phyloP scores from a whole-genome alignment of 768 basidiomycete genomes.

The Lactarius sp. region DNA sequence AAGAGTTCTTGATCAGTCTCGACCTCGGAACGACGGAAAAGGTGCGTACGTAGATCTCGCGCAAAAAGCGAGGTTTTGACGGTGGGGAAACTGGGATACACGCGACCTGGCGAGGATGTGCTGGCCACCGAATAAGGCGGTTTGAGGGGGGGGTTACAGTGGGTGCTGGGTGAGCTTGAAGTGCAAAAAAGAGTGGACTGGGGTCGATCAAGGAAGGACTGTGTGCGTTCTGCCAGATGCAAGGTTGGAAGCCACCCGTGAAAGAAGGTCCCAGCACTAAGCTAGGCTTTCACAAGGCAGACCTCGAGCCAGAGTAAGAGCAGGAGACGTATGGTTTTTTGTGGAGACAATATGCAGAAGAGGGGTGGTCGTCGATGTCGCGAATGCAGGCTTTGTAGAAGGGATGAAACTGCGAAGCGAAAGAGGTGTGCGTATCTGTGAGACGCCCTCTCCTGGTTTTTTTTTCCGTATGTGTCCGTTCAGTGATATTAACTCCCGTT shows the following conservation, averaged over 20 bases:
- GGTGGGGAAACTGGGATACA: not conserved
- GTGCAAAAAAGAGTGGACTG: conserved; percentile 22
- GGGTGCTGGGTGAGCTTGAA: conserved; percentile 20
- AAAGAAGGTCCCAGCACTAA: conserved; percentile 22
- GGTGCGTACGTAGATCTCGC: conserved; percentile 8
- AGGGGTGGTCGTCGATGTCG: conserved; percentile 13
- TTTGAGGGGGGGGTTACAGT: conserved; percentile 1
- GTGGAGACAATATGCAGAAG: not conserved
- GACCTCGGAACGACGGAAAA: conserved; percentile 12
- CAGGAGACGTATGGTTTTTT: conserved; percentile 24
- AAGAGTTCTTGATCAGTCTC: conserved; percentile 7
- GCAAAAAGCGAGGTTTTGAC: not conserved
- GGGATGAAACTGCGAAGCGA: conserved; percentile 41
- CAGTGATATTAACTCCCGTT: conserved; percentile 26
- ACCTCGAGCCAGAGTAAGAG: conserved; percentile 25
- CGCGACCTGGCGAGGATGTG: conserved; percentile 7
- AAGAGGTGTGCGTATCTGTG: conserved; percentile 40
- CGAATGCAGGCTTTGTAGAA: conserved; percentile 20
- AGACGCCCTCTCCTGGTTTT: conserved; percentile 20
- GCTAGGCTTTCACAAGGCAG: conserved; percentile 21
- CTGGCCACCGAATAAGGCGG: conserved; percentile 11
- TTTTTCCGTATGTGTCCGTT: conserved; percentile 19
- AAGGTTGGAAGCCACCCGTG: conserved; percentile 19
- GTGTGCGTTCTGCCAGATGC: conserved; percentile 24
- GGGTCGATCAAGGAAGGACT: conserved; percentile 26